phyloP scores from a whole-genome alignment of 768 basidiomycete genomes.

The Macrolepiota dolichaula region DNA sequence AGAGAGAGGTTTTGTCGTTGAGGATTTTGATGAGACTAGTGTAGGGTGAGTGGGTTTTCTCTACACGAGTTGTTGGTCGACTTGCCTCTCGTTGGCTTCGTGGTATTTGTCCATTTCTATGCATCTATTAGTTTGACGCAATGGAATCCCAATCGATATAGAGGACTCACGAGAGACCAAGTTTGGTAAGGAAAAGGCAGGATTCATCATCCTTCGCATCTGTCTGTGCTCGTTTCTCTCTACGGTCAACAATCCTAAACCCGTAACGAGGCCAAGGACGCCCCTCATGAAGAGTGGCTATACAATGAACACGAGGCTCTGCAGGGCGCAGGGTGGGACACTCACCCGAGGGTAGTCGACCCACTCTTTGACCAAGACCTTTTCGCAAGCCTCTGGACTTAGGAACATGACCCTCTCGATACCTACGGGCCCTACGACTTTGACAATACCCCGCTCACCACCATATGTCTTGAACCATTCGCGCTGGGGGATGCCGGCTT shows the following conservation, averaged over 20 bases:
- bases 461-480: conserved; percentile 41
- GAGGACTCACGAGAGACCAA: conserved; percentile 13
- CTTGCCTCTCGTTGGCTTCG: conserved; percentile 40
- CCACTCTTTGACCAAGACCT: conserved; percentile 36
- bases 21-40: conserved; percentile 31
- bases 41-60: background rate
- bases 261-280: conserved; percentile 32
- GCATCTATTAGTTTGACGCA: background rate
- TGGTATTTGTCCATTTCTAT: conserved; percentile 51
- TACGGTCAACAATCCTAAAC: conserved; percentile 38
- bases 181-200: conserved; percentile 40
- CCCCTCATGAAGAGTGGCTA: conserved; percentile 37
- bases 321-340: background rate
- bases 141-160: background rate
- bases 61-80: background rate
- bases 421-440: conserved; percentile 39
- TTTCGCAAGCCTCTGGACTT: conserved; percentile 36
- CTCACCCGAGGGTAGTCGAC: conserved; percentile 37
- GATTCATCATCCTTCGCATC: conserved; percentile 43
- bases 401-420: conserved; percentile 38
- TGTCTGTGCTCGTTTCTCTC: conserved; percentile 40
- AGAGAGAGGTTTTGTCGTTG: conserved; percentile 25
- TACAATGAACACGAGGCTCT: background rate
- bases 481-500: conserved; percentile 37
- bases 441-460: conserved; percentile 24